Percentiles rank a stretch among this genome's conserved stretches.
Evolutionary conservation across 352 stramenopile genomes (phyloP).

Genomic region (Globisporangium takayamanum): DNA sequence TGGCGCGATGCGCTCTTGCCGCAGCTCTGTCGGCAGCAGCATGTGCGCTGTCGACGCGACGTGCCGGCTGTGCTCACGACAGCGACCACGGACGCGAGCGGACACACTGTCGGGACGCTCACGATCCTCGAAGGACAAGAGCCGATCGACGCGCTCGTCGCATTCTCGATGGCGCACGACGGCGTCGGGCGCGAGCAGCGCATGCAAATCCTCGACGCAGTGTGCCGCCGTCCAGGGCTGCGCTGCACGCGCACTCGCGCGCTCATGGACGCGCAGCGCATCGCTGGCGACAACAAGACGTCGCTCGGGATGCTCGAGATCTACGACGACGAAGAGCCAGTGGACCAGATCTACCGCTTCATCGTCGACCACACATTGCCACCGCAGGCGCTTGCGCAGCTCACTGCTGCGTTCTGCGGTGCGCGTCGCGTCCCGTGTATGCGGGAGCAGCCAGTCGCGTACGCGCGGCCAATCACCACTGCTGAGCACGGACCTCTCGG

Average conservation of each 20-base stretch:
- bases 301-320: conserved; percentile 41
- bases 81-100: no score
- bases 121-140: no score
- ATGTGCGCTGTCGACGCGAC: no score
- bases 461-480: conserved; percentile 33
- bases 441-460: conserved; percentile 38
- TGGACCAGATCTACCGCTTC: conserved; percentile 71
- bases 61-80: no score
- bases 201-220: no score
- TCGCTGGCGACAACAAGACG: conserved; percentile 21
- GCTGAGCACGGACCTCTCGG: conserved; percentile 26
- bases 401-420: conserved; percentile 32
- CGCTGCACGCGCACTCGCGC: conserved; percentile 33
- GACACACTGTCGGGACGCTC: no score
- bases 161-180: no score
- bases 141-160: no score
- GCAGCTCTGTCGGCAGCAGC: conserved; percentile 30
- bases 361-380: conserved; percentile 40
- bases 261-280: conserved; percentile 36
- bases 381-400: conserved; percentile 26
- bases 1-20: conserved; percentile 35
- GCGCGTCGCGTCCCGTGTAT: conserved; percentile 21
- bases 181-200: no score
- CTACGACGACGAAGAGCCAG: conserved; percentile 54
- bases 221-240: conserved; percentile 10